Evolutionary conservation across 1,284 basidiomycete genomes (phyloP), one percentile per base, ranked within the genome.

Genomic region (Stereum hirsutum): DNA sequence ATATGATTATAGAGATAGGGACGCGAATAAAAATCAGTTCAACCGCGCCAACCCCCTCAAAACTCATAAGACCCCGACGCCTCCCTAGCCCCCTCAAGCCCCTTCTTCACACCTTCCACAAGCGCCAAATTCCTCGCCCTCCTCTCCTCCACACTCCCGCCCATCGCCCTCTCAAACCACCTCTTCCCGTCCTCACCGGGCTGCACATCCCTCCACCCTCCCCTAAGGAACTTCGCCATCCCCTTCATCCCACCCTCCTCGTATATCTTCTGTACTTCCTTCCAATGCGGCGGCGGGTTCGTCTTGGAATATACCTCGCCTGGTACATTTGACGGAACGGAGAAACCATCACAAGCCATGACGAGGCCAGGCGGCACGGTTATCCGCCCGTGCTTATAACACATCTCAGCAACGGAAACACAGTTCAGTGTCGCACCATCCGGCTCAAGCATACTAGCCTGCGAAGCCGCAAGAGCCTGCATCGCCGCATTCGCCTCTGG

Each of bases 301-400:
- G 57, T 45, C 33, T 34, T 62, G 2, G 73, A 73, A 52, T 72
- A 74, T 5, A 39, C 32, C 4, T 38, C 28, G 12, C 33, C 10
- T 4, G 43, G 46, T 35, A 45, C 42, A 14, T 43, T 12, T 24
- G 62, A 53, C 4, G 67, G 63, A 12, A 49, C 58, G 24, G 64
- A 64, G 53, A 78, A 72, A 0, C 80, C 81, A 44, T 78, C 75
- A 3, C 61, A 52, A 1, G 72, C 78, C 24, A 81, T 56, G 7
- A 73, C 69, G 44, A 85, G 48, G 2, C 63, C 65, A 8, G 88
- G 88, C 3, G 88, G 88, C 41, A 89, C 70, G 10, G 85, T 89
- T 47, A 89, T 75, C 1, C 87, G 70, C 0, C 79, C 82, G 34
- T 75, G 60, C 61, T 90, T 90, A 73, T 81, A 88, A 55, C 82